Conservation (phyloP, 1,139 yeast genomes). For the Candida sp. region DNA sequence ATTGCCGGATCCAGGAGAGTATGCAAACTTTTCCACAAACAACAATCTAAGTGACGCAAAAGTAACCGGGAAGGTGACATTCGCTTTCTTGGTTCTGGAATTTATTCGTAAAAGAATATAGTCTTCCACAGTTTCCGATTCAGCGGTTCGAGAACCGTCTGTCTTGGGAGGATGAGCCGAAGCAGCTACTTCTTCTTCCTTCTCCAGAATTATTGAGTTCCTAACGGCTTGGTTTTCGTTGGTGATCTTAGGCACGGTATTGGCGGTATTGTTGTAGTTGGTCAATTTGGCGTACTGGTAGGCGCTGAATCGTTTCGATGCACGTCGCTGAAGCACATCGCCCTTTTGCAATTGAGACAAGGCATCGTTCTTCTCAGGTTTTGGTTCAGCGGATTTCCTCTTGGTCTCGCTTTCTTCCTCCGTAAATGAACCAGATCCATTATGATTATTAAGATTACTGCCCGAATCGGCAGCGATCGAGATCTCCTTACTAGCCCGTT, state of each 20-base stretch:
- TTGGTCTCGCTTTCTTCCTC: not conserved
- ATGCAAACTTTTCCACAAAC: conserved; percentile 88
- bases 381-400: not conserved
- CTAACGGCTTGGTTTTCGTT: conserved; percentile 10
- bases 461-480: not conserved
- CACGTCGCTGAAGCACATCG: conserved; percentile 84
- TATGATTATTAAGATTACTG: not conserved
- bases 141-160: not conserved
- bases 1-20: conserved; percentile 68
- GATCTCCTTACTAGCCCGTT: conserved; percentile 15
- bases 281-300: conserved; percentile 88
- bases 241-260: conserved; percentile 19
- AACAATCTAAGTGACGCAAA: conserved; percentile 70
- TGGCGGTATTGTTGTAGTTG: conserved; percentile 42
- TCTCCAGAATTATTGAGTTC: conserved; percentile 3
- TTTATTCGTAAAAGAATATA: conserved; percentile 40
- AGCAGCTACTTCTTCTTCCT: not conserved
- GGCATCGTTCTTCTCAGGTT: conserved; percentile 46
- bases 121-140: not conserved
- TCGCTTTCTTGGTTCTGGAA: conserved; percentile 20
- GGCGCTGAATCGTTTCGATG: conserved; percentile 91
- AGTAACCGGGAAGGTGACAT: conserved; percentile 53
- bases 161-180: not conserved
- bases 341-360: conserved; percentile 79
- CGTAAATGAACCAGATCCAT: not conserved